Percentiles rank a stretch among this genome's conserved stretches.
These are phyloP conservation scores for Aspergillus viridinutans DNA, from an alignment of 2,329 filamentous ascomycete genomes.

Conservation along the genomic window DNA sequence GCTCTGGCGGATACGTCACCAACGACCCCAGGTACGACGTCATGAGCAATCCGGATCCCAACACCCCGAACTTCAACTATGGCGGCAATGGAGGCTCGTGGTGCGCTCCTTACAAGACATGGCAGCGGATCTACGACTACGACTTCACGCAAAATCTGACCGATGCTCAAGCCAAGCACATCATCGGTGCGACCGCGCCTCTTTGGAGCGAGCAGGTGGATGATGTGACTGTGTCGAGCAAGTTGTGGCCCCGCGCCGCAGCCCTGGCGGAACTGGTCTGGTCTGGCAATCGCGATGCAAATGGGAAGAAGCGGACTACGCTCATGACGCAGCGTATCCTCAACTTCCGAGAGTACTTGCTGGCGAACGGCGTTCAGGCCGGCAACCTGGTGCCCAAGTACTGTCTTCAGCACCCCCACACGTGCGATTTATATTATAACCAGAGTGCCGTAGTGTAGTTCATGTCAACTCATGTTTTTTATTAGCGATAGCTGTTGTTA, in stretches of 20 bases:
- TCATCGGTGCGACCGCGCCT: slow-evolving; percentile 51
- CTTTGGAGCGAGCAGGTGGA: slow-evolving; percentile 56
- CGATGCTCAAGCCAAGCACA: slow-evolving; percentile 42
- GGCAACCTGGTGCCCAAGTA: slow-evolving; percentile 54
- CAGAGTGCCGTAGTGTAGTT: slow-evolving; percentile 38
- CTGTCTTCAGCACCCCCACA: slow-evolving; percentile 55
- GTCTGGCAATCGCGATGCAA: slow-evolving; percentile 51
- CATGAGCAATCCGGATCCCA: slow-evolving; percentile 47
- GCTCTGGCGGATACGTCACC: slow-evolving; percentile 50
- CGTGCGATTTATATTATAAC: slow-evolving; percentile 53
- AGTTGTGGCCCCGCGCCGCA: slow-evolving; percentile 55
- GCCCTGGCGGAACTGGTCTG: slow-evolving; percentile 54
- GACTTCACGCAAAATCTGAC: slow-evolving; percentile 52
- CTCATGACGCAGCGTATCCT: slow-evolving; percentile 53
- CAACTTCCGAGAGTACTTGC: slow-evolving; percentile 58
- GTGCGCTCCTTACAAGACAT: slow-evolving; percentile 58
- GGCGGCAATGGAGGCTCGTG: slow-evolving; percentile 52
- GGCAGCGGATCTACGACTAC: slow-evolving; percentile 58
- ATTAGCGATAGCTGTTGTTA: not conserved
- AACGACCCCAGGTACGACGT: slow-evolving; percentile 57
- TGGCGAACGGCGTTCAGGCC: slow-evolving; percentile 52
- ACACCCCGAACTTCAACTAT: slow-evolving; percentile 51
- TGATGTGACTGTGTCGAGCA: slow-evolving; percentile 47
- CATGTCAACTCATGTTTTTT: not conserved
- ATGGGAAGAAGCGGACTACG: slow-evolving; percentile 50